Base-by-base conservation (phyloP, 1,139 yeast genomes). In the Eremothecium cymbalariae region DNA sequence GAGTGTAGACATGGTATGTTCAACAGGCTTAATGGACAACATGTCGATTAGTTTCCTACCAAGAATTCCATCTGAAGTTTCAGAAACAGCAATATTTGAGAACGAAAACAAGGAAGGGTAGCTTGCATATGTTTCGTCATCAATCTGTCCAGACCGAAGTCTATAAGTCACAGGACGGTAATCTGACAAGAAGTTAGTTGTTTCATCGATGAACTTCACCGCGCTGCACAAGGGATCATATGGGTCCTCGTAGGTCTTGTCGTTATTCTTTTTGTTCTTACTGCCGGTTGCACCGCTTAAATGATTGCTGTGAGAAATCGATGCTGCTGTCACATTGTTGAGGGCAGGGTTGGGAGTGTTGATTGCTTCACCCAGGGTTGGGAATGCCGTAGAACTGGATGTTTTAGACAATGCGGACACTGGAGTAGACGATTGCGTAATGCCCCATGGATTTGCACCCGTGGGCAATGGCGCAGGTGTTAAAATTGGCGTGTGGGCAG, bases 341-440 rank as follows among this genome's bases (percentile, higher is more conserved):
- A 28, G 27, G 19, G 30, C 17, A 27, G 38, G 34, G 22, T 31
- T 39, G 23, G 47, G 43, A n/a, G 43, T 40, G n/a, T 35, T 33
- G 19, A 46, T 25, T 2, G 78, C 70, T 52, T 79, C 88, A 5
- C 80, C 80, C n/a, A 34, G 16, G 0, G 88, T 73, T 24, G 90
- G 90, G 67, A 80, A 77, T 4, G 84, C 77, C 2, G 78, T 69
- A 4, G 74, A 59, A 46, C 74, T 72, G 3, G 73, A 64, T 45
- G 70, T 41, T 28, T 55, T 55, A 7, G 50, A 45, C 25, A 53
- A 31, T 34, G 48, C 36, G 8, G 52, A 39, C 21, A 51, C 43
- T 25, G 65, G 51, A 21, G 60, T 42, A 21, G 61, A 37, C 33
- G 58, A 36, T 35, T 51, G 55, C 8, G 53, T 46, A 21, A 53